Conservation (phyloP, 306 rosid species). For the Begonia masoniana region DNA sequence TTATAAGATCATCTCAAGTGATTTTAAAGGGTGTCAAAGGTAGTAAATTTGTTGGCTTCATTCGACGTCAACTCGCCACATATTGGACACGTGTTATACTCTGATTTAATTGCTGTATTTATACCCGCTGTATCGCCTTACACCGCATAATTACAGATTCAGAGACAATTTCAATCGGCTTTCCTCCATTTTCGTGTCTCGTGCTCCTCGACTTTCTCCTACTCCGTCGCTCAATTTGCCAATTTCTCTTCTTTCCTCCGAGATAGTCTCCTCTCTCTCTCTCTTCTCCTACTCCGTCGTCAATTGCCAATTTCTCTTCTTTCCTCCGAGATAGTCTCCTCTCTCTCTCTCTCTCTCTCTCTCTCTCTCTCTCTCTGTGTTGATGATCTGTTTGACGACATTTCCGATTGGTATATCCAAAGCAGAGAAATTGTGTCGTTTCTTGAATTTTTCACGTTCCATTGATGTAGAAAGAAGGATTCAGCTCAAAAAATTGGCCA, state of each 20-base stretch:
- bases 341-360: background rate
- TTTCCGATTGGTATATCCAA: background rate
- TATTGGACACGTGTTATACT: too few species aligned
- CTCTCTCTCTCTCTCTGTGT: conserved; percentile 1
- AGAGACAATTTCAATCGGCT: too few species aligned
- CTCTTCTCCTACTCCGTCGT: background rate
- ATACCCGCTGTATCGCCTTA: too few species aligned
- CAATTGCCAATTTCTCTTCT: background rate
- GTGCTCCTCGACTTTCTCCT: too few species aligned
- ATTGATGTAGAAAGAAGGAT: background rate
- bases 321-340: background rate
- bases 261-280: background rate
- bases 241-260: background rate
- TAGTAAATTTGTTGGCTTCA: too few species aligned
- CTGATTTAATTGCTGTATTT: too few species aligned
- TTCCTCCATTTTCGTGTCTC: too few species aligned
- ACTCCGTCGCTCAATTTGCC: background rate
- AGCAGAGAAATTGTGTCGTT: background rate
- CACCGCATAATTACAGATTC: too few species aligned
- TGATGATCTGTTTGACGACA: conserved; percentile 1
- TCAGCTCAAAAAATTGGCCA: background rate
- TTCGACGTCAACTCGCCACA: too few species aligned
- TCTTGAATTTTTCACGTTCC: background rate
- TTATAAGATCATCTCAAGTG: too few species aligned
- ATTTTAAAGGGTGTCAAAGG: too few species aligned